A percentile compares a stretch with the other conserved stretches of the same genome.
Conservation (phyloP, 768 basidiomycete genomes). For the Pulveroboletus sp. region DNA sequence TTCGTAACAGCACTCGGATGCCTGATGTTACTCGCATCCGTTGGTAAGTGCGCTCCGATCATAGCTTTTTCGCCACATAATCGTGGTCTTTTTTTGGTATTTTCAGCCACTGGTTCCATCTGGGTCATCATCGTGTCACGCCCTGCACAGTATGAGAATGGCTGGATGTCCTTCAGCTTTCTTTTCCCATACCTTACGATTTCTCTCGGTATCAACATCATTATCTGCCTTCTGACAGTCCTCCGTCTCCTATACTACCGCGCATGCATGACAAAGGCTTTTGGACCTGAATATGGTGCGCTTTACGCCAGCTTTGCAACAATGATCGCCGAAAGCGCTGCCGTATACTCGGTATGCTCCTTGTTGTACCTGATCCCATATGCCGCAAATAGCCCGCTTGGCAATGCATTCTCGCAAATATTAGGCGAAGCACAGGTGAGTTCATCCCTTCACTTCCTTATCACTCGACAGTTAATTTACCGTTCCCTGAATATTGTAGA, state of each 20-base stretch:
- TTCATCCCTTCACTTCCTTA: not conserved
- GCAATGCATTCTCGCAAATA: constrained; percentile 28
- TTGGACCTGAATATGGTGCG: constrained; percentile 24
- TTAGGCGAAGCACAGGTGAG: constrained; percentile 30
- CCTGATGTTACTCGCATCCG: constrained; percentile 22
- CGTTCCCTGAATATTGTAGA: constrained; percentile 29
- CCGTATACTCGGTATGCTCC: constrained; percentile 32
- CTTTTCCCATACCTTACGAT: constrained; percentile 33
- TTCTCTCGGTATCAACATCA: constrained; percentile 32
- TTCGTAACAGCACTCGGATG: constrained; percentile 15
- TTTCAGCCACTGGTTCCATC: constrained; percentile 26
- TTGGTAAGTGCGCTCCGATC: constrained; percentile 19
- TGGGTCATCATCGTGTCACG: constrained; percentile 28
- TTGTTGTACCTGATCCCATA: constrained; percentile 32
- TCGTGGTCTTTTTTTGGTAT: not conserved
- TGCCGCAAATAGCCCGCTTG: constrained; percentile 19
- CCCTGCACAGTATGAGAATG: constrained; percentile 14
- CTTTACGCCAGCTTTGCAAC: constrained; percentile 33
- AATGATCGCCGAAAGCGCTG: constrained; percentile 34
- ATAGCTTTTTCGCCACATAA: not conserved
- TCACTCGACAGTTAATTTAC: too few species aligned
- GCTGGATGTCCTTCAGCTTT: constrained; percentile 33
- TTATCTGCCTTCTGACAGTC: constrained; percentile 31
- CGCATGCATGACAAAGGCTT: constrained; percentile 20
- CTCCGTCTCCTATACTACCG: constrained; percentile 30